Evolutionary conservation across 208 protist genomes (phyloP), one percentile per base, ranked within the genome.

Genomic region (Spongospora subterranea): DNA sequence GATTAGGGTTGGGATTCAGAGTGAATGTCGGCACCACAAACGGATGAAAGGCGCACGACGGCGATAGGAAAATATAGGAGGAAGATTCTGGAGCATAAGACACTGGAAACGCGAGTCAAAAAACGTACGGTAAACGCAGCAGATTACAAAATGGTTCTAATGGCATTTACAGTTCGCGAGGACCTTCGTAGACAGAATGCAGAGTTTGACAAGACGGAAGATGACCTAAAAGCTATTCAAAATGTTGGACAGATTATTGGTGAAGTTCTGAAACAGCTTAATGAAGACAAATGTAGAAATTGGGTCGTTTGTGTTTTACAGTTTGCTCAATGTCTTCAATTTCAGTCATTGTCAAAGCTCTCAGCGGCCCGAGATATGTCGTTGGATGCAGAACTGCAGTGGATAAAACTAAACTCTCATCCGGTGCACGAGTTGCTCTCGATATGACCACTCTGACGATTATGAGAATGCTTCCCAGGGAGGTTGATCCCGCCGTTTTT

Each of bases 371-470:
- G 0, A 96, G 99, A 43, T 99, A 99, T 95, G 96, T 99, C 29
- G 98, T 99, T 39, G 98, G 98, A 35, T 98, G 96, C 93, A 94
- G 98, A 88, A 94, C 91, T 77, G 94, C 92, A 89, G 89, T 94
- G 0, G 96, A 98, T 91, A 97, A 97, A 89, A 94, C 95, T 89
- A 96, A 97, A 93, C 94, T 99, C 0, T 98, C 96, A 92, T 95
- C 97, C 40, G 97, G 97, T 46, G 96, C 96, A 0, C 97, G 99
- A 90, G 99, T 99, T 0, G 96, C 99, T 60, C 95, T 99, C 38
- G 99, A 99, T 93, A 99, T 99, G 92, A 99, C 98, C 1, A 99
- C 99, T 29, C 95, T 99, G 38, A 99, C 99, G 0, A 99, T 99
- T 92, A 98, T 99, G 95, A 96, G 98, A 88, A 95, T 98, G 13